Base-by-base conservation (phyloP, 805 yeast genomes). In the Saccharomyces cerevisiae region DNA sequence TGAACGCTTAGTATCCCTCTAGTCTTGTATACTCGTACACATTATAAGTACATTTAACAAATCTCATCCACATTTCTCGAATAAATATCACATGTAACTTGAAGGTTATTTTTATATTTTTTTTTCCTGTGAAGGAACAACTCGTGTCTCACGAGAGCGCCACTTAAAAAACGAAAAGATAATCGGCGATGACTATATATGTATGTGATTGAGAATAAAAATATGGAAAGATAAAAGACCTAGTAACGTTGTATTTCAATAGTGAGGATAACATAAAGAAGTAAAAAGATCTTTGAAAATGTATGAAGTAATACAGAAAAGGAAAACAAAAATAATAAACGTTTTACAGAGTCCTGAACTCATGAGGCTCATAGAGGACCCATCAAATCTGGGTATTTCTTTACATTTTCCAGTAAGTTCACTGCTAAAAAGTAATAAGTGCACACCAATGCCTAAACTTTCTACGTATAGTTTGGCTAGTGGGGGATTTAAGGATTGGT, bases 401-500 rank as follows among this genome's bases (percentile, higher is more conserved):
- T 59, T 63, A 10, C 53, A 59, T n/a, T 64, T 67, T 54, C 58
- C 66, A 6, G 59, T 63, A 9, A 52, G 54, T 1, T 50, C 58
- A 49, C 41, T 67, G 28, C 51, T 65, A 28, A 67, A 67, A 51
- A 58, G 50, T 22, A 56, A 57, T 36, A 53, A 51, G 26, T 31
- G 17, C 46, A 24, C 24, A 4, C 43, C 53, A 27, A 17, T 47
- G 14, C 58, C 59, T 21, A 14, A 36, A 4, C 47, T 63, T 11
- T 54, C 53, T 36, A 51, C 53, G 14, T 67, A 67, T 50, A 58
- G 64, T 32, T 43, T 57, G 50, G 53, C 61, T 28, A 46, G 31
- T 32, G 59, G 51, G 41, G 67, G 67, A n/a, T 66, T 60, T 51
- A 56, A 57, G 26, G 63, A 63, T 57, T 68, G 71, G 71, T 57